Conservation (phyloP, 169 alveolate genomes). For the Miamiensis avidus region DNA sequence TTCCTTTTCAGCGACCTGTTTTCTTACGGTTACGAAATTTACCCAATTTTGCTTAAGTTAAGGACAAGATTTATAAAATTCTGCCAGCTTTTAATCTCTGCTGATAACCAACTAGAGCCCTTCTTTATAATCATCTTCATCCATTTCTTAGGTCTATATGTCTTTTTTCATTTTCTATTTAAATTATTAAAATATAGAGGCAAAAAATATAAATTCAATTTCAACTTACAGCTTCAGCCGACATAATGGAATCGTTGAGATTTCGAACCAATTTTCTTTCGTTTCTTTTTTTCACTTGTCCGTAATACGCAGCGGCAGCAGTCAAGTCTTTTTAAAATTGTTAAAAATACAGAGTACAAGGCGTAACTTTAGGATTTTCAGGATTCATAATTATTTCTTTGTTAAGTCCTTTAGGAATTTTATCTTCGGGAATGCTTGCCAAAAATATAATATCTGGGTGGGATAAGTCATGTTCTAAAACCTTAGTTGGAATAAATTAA, state of each 20-base stretch:
- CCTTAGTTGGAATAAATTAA: background rate
- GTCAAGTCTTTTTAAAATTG: background rate
- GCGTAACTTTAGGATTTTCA: background rate
- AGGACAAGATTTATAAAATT: too few relatives aligned
- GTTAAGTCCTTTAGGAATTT: background rate
- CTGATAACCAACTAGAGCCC: too few relatives aligned
- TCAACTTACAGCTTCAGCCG: background rate
- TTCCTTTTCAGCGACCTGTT: too few relatives aligned
- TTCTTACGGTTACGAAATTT: too few relatives aligned
- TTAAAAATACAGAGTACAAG: background rate
- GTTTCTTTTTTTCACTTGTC: background rate
- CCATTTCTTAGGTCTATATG: background rate
- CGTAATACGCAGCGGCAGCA: background rate
- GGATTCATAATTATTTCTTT: background rate
- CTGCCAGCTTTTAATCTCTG: too few relatives aligned
- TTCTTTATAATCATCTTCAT: background rate
- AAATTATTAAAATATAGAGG: too few relatives aligned
- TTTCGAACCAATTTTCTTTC: background rate
- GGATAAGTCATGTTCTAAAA: background rate
- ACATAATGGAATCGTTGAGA: background rate
- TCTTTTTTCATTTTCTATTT: background rate
- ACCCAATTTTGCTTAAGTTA: too few relatives aligned
- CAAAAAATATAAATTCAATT: too few relatives aligned
- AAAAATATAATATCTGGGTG: background rate
- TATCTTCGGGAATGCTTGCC: background rate